A percentile compares a stretch with the other conserved stretches of the same genome.
phyloP scores from a whole-genome alignment of 2,329 filamentous ascomycete species.

The Fusarium transvaalense region DNA sequence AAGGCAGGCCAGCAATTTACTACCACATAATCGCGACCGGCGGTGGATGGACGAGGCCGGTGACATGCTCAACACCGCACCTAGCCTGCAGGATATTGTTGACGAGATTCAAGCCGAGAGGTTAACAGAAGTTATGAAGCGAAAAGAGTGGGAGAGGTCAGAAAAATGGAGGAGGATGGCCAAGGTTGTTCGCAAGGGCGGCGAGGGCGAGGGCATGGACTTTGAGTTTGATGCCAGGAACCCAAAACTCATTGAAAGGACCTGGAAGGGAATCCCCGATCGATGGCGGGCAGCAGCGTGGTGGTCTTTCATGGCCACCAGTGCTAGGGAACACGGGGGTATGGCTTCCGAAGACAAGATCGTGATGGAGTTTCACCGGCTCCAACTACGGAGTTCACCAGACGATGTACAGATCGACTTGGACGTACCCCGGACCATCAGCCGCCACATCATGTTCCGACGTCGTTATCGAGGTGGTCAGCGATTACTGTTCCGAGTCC shows the following conservation, averaged over 20 bases:
- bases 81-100: constrained; percentile 66
- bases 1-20: constrained; percentile 68
- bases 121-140: constrained; percentile 67
- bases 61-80: constrained; percentile 73
- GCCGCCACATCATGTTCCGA: constrained; percentile 96
- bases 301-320: constrained; percentile 89
- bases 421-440: constrained; percentile 95
- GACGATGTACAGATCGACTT: constrained; percentile 98
- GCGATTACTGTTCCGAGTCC: constrained; percentile 88
- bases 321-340: constrained; percentile 73
- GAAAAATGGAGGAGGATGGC: constrained; percentile 79
- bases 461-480: constrained; percentile 92
- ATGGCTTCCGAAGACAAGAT: constrained; percentile 78
- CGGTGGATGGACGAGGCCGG: constrained; percentile 73
- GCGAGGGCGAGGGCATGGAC: constrained; percentile 67
- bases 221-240: constrained; percentile 83
- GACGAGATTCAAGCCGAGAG: constrained; percentile 68
- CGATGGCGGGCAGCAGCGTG: constrained; percentile 93
- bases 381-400: constrained; percentile 80
- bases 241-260: constrained; percentile 88
- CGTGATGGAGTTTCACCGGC: constrained; percentile 76
- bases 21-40: constrained; percentile 72
- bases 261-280: constrained; percentile 98
- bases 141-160: constrained; percentile 71
- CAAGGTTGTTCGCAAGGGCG: constrained; percentile 64